These are phyloP conservation scores for Dendrostoma leiphaemia DNA, from an alignment of 2,329 filamentous ascomycete genomes.

Conservation along the genomic window DNA sequence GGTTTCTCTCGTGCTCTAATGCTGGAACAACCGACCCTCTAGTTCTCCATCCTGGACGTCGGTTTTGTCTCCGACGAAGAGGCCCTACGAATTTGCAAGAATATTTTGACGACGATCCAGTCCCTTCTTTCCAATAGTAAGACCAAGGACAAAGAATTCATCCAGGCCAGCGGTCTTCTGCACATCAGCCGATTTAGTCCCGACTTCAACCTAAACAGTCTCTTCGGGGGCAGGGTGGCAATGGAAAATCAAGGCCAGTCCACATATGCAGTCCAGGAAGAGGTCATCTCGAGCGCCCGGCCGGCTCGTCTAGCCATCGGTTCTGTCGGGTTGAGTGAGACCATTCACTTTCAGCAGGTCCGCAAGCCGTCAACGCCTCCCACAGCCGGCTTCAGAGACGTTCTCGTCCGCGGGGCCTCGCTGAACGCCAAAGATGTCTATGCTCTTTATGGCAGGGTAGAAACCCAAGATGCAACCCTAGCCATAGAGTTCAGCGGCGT, in stretches of 20 bases:
- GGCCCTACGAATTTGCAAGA: too few relatives aligned
- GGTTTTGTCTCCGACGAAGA: too few relatives aligned
- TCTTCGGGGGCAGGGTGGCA: constrained; percentile 20
- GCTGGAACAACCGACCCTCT: constrained; percentile 20
- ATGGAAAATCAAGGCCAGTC: background rate
- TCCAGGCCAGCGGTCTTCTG: constrained; percentile 1
- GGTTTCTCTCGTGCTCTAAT: constrained; percentile 21
- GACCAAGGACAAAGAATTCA: constrained; percentile 21
- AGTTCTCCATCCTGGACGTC: constrained; percentile 16
- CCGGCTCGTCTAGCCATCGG: background rate
- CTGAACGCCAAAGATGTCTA: constrained; percentile 26
- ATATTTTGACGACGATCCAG: too few relatives aligned
- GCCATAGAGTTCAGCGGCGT: constrained; percentile 25
- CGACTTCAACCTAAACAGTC: constrained; percentile 20
- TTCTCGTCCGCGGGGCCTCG: constrained; percentile 26
- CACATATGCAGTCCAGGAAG: too few relatives aligned
- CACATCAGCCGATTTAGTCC: constrained; percentile 25
- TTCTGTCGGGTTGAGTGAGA: background rate
- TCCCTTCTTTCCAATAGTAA: too few relatives aligned
- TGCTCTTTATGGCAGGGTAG: background rate
- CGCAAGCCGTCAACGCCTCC: constrained; percentile 1
- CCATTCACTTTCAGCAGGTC: background rate
- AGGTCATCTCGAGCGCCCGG: too few relatives aligned
- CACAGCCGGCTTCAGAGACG: background rate
- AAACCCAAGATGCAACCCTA: constrained; percentile 15